Percentiles rank a stretch among this genome's conserved stretches.
These are phyloP conservation scores for Ensete ventricosum DNA, from an alignment of 176 grass and related monocot genomes.

Conservation along the genomic window DNA sequence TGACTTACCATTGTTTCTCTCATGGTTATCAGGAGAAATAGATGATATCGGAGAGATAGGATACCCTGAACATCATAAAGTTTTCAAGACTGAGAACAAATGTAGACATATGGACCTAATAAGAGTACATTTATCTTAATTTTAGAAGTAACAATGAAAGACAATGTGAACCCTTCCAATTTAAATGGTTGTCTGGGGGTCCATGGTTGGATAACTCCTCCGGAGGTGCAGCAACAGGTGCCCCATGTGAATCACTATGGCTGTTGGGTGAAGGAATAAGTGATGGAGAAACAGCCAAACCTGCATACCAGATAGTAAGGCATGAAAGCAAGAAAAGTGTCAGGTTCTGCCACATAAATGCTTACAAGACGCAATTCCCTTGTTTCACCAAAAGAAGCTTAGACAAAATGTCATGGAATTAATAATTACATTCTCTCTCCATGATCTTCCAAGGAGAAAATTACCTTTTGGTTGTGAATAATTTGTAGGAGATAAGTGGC, in stretches of 20 bases:
- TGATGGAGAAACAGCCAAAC: not conserved
- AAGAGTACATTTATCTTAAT: not conserved
- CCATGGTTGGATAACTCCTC: conserved; percentile 8
- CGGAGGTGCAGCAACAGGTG: not conserved
- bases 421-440: not conserved
- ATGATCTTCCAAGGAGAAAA: conserved; percentile 16
- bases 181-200: conserved; percentile 1
- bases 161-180: conserved; percentile 8
- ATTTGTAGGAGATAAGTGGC: conserved; percentile 1
- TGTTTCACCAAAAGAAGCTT: not conserved
- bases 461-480: conserved; percentile 21
- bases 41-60: conserved; percentile 27
- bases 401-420: not conserved
- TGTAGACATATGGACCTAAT: not conserved
- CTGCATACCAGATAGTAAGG: not conserved
- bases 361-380: not conserved
- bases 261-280: not conserved
- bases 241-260: not conserved
- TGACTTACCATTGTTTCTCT: conserved; percentile 1
- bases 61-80: conserved; percentile 18
- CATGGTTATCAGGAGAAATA: conserved; percentile 20
- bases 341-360: not conserved
- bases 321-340: not conserved
- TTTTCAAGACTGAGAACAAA: not conserved
- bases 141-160: not conserved